Evolutionary conservation across 331 rosid species (phyloP).

Genomic region (Ulmus americana): DNA sequence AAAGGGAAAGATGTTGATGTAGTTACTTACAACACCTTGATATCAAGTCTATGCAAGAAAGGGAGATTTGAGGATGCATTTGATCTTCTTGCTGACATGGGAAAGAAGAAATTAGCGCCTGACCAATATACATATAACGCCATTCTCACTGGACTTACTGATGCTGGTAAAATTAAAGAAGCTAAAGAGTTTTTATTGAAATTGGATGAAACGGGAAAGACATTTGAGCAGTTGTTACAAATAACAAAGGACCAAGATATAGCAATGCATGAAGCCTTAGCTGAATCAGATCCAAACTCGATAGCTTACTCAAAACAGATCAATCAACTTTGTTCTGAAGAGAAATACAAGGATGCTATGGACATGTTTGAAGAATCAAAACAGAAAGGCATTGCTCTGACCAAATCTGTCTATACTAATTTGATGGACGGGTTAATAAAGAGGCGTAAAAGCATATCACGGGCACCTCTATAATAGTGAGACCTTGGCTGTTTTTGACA

Average conservation of each 20-base stretch:
- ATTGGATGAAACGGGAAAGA: constrained; percentile 42
- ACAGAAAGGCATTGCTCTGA: constrained; percentile 45
- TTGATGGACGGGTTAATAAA: constrained; percentile 72
- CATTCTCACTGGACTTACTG: constrained; percentile 44
- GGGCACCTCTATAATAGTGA: constrained; percentile 22
- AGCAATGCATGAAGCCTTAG: constrained; percentile 24
- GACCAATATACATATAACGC: constrained; percentile 57
- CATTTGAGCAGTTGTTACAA: constrained; percentile 19
- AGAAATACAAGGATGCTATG: constrained; percentile 77
- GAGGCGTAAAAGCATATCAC: constrained; percentile 61
- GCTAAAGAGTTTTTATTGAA: constrained; percentile 48
- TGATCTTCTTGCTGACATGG: constrained; percentile 60
- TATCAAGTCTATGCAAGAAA: constrained; percentile 69
- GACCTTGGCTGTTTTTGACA: constrained; percentile 3
- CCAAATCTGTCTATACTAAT: constrained; percentile 44
- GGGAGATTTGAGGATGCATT: constrained; percentile 58
- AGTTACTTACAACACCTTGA: constrained; percentile 78
- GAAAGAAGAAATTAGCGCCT: constrained; percentile 50
- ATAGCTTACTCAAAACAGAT: constrained; percentile 49
- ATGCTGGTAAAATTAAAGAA: constrained; percentile 53
- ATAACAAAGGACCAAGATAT: constrained; percentile 26
- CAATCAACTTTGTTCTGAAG: constrained; percentile 51
- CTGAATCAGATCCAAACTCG: constrained; percentile 40
- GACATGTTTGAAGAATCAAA: constrained; percentile 48
- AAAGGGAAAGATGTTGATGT: constrained; percentile 54